Base-by-base conservation (phyloP, 805 yeast species). In the Candida vartiovaarae region DNA sequence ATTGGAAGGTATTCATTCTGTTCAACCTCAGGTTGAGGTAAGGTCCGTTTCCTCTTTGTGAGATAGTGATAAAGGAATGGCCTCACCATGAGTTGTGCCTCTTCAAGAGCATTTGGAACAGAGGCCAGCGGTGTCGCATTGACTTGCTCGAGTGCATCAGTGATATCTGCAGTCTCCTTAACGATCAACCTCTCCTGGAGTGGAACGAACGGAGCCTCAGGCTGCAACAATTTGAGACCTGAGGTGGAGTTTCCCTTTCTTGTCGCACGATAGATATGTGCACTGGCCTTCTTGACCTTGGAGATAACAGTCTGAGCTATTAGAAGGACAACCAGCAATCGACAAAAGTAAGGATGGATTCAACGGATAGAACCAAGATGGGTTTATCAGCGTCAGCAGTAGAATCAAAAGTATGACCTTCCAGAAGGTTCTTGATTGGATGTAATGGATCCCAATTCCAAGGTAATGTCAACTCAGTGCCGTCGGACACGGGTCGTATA, bases 391-490 rank as follows among this genome's bases (percentile, higher is more conserved):
- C 64, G 36, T 77, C 78, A 6, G 67, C 53, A 27, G 83, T 63
- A 25, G 72, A 72, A 39, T 82, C 88, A 57, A 81, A 76, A 32
- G 64, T 56, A 55, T 63, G 50, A 28, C 65, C 60, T n/a, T 73
- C 66, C 26, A 66, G 61, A 26, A 74, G 67, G 50, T 72, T 71
- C 42, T 68, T 65, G 33, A 88, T 84, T 2, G 97, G 95, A 59
- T 89, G 96, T 15, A 66, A 50, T 3, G 63, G 58, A 57, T 89
- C 95, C 95, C 96, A 91, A 47, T 82, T 86, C 98, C 98, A 91
- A 2, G 80, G 76, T 8, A 88, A 62, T 0, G 90, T 74, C 23
- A 91, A 63, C 57, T 90, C 97, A 34, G 80, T 76, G n/a, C 79
- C 88, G 8, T 71, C 62, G 41, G 70, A 67, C 27, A 90, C 75